Conservation (phyloP, 495 filamentous ascomycete genomes). For the Trypethelium eluteriae region DNA sequence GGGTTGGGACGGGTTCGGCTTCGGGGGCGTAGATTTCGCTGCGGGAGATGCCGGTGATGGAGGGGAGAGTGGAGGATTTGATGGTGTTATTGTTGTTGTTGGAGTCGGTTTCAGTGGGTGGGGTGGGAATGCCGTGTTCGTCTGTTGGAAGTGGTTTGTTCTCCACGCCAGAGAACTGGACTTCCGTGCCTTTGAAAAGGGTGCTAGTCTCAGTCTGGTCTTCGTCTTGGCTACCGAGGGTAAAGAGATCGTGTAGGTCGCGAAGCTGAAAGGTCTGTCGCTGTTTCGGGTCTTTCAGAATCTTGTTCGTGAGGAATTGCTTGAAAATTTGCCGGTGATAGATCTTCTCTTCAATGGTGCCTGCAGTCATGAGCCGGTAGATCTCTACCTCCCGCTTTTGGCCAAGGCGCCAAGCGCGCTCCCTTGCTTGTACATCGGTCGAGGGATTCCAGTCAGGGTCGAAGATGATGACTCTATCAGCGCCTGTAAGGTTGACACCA, state of each 20-base stretch:
- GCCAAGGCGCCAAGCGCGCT: slow-evolving; percentile 89
- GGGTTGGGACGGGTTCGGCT: slow-evolving; percentile 12
- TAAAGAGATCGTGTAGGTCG: slow-evolving; percentile 87
- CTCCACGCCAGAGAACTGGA: slow-evolving; percentile 48
- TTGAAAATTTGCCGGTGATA: slow-evolving; percentile 98
- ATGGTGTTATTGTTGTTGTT: slow-evolving; percentile 33
- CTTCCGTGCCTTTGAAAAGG: slow-evolving; percentile 76
- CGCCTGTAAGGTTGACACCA: slow-evolving; percentile 88
- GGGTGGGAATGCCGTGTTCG: slow-evolving; percentile 23
- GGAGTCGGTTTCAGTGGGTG: slow-evolving; percentile 23
- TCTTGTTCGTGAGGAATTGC: slow-evolving; percentile 90
- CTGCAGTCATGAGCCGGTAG: slow-evolving; percentile 91
- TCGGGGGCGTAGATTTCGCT: slow-evolving; percentile 29
- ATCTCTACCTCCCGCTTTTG: slow-evolving; percentile 91
- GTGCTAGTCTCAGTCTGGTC: slow-evolving; percentile 71
- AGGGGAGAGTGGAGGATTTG: slow-evolving; percentile 12
- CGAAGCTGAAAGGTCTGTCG: slow-evolving; percentile 74
- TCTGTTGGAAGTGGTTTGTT: slow-evolving; percentile 28
- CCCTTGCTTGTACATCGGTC: slow-evolving; percentile 88
- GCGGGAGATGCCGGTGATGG: slow-evolving; percentile 51
- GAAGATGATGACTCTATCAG: slow-evolving; percentile 92
- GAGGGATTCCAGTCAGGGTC: slow-evolving; percentile 98
- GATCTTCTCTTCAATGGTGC: slow-evolving; percentile 97
- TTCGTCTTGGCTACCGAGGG: slow-evolving; percentile 60
- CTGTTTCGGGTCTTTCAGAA: slow-evolving; percentile 85